These are phyloP conservation scores for Claviceps paspali DNA, from an alignment of 2,329 filamentous ascomycete species.

Conservation along the genomic window DNA sequence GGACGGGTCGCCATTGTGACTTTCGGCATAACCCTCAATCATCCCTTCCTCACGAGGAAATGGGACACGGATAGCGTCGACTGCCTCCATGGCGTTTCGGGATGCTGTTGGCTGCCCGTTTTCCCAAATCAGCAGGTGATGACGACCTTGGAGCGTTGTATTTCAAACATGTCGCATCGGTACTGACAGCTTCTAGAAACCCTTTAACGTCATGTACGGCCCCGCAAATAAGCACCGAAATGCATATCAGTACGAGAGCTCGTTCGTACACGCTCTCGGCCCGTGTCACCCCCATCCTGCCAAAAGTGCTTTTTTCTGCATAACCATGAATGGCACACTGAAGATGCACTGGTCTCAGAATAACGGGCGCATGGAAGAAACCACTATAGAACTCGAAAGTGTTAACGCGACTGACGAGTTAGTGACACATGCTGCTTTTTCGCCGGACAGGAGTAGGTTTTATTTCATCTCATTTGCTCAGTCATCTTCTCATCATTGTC, in stretches of 20 bases:
- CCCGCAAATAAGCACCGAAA: constrained; percentile 48
- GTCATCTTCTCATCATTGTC: no score
- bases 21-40: constrained; percentile 59
- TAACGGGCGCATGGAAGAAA: constrained; percentile 57
- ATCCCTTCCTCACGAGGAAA: constrained; percentile 44
- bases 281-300: constrained; percentile 57
- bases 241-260: constrained; percentile 55
- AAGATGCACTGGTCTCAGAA: constrained; percentile 66
- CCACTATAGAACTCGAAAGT: constrained; percentile 57
- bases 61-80: constrained; percentile 55
- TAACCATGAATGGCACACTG: constrained; percentile 60
- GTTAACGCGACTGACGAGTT: constrained; percentile 56
- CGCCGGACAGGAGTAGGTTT: constrained; percentile 54
- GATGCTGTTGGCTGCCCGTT: constrained; percentile 70
- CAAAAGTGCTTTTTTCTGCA: constrained; percentile 60
- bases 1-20: constrained; percentile 65
- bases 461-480: no score
- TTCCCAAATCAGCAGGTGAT: constrained; percentile 26
- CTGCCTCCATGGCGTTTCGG: constrained; percentile 64
- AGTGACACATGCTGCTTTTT: constrained; percentile 65
- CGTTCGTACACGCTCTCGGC: constrained; percentile 48
- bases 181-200: constrained; percentile 16
- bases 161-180: background rate
- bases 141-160: no score
- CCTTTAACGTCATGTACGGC: constrained; percentile 35